Conservation (phyloP, 2,329 filamentous ascomycete genomes). For the Periconia macrospinosa region DNA sequence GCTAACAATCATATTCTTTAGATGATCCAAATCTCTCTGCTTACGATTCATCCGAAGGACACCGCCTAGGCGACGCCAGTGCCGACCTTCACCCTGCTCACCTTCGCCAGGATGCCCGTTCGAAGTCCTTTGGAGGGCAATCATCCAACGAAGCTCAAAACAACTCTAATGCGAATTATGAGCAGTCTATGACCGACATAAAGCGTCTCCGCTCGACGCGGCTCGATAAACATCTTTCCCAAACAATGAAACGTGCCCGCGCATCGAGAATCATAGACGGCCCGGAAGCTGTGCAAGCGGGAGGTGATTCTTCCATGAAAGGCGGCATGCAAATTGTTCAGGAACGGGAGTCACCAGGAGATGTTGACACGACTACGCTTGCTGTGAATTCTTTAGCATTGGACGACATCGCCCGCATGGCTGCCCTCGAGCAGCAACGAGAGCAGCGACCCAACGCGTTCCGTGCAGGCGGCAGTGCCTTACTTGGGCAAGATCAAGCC, state of each 20-base stretch:
- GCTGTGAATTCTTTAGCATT: constrained; percentile 89
- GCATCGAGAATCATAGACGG: constrained; percentile 92
- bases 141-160: constrained; percentile 57
- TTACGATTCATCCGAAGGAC: constrained; percentile 68
- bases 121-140: constrained; percentile 72
- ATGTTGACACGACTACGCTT: constrained; percentile 79
- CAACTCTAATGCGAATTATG: constrained; percentile 70
- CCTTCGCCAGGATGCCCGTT: constrained; percentile 67
- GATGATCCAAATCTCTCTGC: constrained; percentile 71
- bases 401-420: constrained; percentile 94
- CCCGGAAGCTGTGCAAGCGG: constrained; percentile 73
- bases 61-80: constrained; percentile 53
- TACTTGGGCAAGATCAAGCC: constrained; percentile 67
- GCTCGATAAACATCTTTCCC: constrained; percentile 91
- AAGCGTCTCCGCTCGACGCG: constrained; percentile 87
- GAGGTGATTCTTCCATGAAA: constrained; percentile 62
- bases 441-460: constrained; percentile 84
- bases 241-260: constrained; percentile 85
- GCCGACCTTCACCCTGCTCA: constrained; percentile 56
- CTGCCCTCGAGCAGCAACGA: constrained; percentile 90
- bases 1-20: constrained; percentile 38
- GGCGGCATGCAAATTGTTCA: constrained; percentile 77
- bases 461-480: constrained; percentile 71
- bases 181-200: constrained; percentile 95
- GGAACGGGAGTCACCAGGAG: constrained; percentile 70